phyloP scores from a whole-genome alignment of 192 early-diverging fungal species.

The Coemansia sp. region DNA sequence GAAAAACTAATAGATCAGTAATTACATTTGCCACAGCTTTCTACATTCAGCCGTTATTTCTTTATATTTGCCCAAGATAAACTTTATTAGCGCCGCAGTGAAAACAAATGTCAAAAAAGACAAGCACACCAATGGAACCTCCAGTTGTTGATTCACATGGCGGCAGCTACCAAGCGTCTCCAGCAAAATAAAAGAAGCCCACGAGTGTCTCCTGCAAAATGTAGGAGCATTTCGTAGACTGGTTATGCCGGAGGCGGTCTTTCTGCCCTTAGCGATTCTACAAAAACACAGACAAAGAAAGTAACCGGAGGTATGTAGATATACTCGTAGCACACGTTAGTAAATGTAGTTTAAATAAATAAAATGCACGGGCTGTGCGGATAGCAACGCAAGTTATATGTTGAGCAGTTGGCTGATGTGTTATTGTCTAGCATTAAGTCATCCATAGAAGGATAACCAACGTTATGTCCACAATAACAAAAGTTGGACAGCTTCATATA shows the following conservation, averaged over 20 bases:
- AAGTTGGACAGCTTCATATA: not conserved
- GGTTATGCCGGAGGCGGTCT: not conserved
- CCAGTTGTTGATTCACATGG: not conserved
- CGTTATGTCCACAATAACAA: not conserved
- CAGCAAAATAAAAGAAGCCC: not conserved
- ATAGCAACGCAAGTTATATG: not conserved
- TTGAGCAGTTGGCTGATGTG: not conserved
- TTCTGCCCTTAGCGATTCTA: not conserved
- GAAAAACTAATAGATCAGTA: not conserved
- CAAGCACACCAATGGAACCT: not conserved
- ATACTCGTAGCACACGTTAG: not conserved
- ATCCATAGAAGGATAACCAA: not conserved
- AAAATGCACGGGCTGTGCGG: not conserved
- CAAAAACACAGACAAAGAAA: not conserved
- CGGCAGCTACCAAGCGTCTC: not conserved
- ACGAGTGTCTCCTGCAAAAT: not conserved
- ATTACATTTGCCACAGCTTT: not conserved
- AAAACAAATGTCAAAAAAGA: not conserved
- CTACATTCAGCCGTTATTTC: not conserved
- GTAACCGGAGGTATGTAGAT: not conserved
- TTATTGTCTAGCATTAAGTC: not conserved
- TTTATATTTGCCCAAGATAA: not conserved
- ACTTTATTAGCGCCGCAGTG: not conserved
- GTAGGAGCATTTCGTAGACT: not conserved
- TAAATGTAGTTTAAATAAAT: not conserved